These are phyloP conservation scores for Stipa capillata DNA, from an alignment of 176 grass and related monocot genomes.

Conservation along the genomic window DNA sequence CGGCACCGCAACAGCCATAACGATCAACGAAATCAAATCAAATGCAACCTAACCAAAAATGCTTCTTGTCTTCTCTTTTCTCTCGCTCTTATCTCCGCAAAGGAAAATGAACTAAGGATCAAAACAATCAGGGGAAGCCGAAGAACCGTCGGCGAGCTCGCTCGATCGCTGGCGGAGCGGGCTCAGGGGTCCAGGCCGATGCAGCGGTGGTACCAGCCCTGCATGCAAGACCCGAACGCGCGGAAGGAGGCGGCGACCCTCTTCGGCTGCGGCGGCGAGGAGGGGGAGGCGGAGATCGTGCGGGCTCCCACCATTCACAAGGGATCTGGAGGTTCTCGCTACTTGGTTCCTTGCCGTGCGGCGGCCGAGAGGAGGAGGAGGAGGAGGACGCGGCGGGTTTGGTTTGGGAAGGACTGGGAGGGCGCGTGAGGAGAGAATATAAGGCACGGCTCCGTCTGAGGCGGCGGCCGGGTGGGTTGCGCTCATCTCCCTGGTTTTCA, in stretches of 20 bases:
- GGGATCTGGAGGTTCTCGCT: neutral
- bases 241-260: slow-evolving; percentile 24
- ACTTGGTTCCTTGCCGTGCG: neutral
- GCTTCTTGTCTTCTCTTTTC: neutral
- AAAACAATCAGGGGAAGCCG: neutral
- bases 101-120: neutral
- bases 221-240: slow-evolving; percentile 77
- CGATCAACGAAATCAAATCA: neutral
- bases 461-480: neutral
- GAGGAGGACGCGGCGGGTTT: neutral
- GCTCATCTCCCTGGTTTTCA: neutral
- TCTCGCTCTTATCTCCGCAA: neutral
- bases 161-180: neutral
- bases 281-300: slow-evolving; percentile 24
- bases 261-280: slow-evolving; percentile 33
- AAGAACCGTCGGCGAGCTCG: neutral
- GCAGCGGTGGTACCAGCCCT: slow-evolving; percentile 88
- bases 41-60: neutral
- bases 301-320: slow-evolving; percentile 78
- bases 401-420: neutral
- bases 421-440: neutral
- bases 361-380: neutral
- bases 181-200: slow-evolving; percentile 66
- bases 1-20: slow-evolving; percentile 7
- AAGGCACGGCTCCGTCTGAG: neutral